These are phyloP conservation scores for Phalaenopsis hybrid DNA, from an alignment of 116 monocot species.

Conservation along the genomic window DNA sequence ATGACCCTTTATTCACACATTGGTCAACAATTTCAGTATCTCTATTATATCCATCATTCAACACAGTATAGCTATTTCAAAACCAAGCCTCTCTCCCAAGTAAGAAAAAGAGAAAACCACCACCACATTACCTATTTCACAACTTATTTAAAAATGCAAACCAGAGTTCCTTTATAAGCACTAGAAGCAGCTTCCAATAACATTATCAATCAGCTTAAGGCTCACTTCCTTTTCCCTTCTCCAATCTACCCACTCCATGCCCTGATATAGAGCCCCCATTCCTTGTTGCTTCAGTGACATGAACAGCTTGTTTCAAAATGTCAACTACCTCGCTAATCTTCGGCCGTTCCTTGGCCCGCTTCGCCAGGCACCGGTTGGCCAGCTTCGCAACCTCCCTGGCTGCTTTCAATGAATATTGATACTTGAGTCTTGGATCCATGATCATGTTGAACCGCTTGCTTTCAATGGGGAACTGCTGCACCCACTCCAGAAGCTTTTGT, in stretches of 20 bases:
- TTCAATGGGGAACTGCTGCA: constrained; percentile 21
- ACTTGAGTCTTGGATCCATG: constrained; percentile 39
- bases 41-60: no score
- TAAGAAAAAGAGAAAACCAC: background rate
- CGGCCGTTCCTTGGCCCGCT: constrained; percentile 48
- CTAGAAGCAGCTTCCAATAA: background rate
- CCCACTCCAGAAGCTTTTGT: constrained; percentile 40
- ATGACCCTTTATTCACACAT: no score
- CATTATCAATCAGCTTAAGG: background rate
- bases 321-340: constrained; percentile 46
- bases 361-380: constrained; percentile 36
- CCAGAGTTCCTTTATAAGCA: background rate
- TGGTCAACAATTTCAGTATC: no score
- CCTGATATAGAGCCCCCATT: constrained; percentile 10
- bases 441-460: constrained; percentile 39
- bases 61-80: no score
- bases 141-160: background rate
- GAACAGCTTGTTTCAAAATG: constrained; percentile 18
- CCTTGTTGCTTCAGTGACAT: constrained; percentile 15
- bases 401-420: constrained; percentile 32
- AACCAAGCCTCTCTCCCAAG: no score
- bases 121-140: background rate
- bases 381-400: constrained; percentile 42
- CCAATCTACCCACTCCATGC: background rate
- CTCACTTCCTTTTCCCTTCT: constrained; percentile 2